Evolutionary conservation across 2,329 filamentous ascomycete species (phyloP).

Genomic region (Fusarium zealandicum): DNA sequence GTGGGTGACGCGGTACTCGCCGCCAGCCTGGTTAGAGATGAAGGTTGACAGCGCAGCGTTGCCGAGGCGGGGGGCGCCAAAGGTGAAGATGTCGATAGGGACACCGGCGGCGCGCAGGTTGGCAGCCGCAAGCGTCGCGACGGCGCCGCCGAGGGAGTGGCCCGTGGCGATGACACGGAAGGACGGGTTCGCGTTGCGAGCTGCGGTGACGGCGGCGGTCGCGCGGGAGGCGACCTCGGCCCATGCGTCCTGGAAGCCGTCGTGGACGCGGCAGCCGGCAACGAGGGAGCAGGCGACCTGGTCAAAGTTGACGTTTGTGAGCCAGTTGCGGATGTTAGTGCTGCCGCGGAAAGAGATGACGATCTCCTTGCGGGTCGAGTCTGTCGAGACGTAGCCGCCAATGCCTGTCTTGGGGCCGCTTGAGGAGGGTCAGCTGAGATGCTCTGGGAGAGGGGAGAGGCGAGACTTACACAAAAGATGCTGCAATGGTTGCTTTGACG

Average conservation of each 20-base stretch:
- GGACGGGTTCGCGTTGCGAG: constrained; percentile 54
- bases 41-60: constrained; percentile 62
- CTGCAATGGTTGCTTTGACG: constrained; percentile 54
- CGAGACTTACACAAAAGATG: constrained; percentile 50
- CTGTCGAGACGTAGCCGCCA: constrained; percentile 59
- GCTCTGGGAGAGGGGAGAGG: neutral
- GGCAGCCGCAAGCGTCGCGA: constrained; percentile 66
- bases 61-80: constrained; percentile 71
- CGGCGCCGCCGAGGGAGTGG: constrained; percentile 72
- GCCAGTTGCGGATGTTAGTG: constrained; percentile 65
- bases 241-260: constrained; percentile 68
- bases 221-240: constrained; percentile 56
- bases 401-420: constrained; percentile 55
- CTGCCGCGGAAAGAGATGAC: constrained; percentile 68
- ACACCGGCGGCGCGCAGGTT: constrained; percentile 59
- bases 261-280: constrained; percentile 59
- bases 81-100: constrained; percentile 66
- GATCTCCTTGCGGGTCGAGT: constrained; percentile 58
- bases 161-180: constrained; percentile 67
- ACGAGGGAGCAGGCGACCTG: constrained; percentile 43
- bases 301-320: constrained; percentile 58
- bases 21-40: constrained; percentile 59
- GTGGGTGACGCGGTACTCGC: constrained; percentile 72
- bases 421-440: constrained; percentile 27
- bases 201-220: constrained; percentile 52